phyloP scores from a whole-genome alignment of 768 basidiomycete genomes.

The Suillus hirtellus region DNA sequence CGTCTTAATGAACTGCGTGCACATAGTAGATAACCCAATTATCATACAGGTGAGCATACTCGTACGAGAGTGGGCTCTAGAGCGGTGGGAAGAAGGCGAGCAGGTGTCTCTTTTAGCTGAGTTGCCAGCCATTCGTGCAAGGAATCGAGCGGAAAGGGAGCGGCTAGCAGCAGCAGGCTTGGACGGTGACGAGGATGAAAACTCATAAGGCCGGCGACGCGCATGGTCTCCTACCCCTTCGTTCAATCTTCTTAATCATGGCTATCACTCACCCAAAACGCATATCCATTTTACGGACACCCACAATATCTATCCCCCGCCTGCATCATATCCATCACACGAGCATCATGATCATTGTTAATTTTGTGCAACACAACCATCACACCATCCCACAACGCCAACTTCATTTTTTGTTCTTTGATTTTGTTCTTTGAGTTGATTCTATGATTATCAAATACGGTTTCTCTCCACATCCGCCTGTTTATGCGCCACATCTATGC shows the following conservation, averaged over 20 bases:
- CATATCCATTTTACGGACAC: constrained; percentile 17
- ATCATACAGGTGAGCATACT: constrained; percentile 69
- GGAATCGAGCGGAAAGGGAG: constrained; percentile 43
- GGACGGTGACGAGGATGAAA: constrained; percentile 12
- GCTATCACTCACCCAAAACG: constrained; percentile 5
- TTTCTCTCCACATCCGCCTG: constrained; percentile 4
- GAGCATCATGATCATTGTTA: constrained; percentile 14
- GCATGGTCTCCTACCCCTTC: constrained; percentile 7
- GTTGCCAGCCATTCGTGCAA: constrained; percentile 58
- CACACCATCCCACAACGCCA: constrained; percentile 6
- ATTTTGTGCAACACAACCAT: constrained; percentile 12
- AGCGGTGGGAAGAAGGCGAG: constrained; percentile 65
- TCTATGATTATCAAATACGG: constrained; percentile 17
- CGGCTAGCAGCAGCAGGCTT: constrained; percentile 22
- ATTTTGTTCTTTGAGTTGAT: constrained; percentile 13
- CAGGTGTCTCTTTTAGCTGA: constrained; percentile 61
- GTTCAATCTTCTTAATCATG: not conserved
- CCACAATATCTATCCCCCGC: constrained; percentile 8
- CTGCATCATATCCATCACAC: constrained; percentile 13
- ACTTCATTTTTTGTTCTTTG: constrained; percentile 8
- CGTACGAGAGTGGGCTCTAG: constrained; percentile 83
- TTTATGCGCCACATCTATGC: constrained; percentile 9
- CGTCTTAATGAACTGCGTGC: constrained; percentile 14
- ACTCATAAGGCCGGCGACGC: not conserved
- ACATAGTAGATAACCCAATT: constrained; percentile 7